Conservation (phyloP, 805 yeast genomes). For the Saturnispora hagleri region DNA sequence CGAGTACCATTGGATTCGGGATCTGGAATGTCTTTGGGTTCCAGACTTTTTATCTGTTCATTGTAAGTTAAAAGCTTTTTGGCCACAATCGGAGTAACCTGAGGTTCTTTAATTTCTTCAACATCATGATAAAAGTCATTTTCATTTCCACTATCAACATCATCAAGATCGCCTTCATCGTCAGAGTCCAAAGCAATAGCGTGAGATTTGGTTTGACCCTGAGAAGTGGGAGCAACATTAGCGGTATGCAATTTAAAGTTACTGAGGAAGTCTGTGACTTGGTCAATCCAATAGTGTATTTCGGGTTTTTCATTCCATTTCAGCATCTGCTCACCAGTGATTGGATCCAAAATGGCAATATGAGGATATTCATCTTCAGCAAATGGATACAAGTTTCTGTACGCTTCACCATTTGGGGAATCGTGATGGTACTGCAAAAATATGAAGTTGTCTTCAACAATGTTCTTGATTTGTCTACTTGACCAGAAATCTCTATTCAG, state of each 20-base stretch:
- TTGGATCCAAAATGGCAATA: conserved; percentile 85
- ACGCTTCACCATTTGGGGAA: conserved; percentile 64
- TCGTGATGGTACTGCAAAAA: conserved; percentile 81
- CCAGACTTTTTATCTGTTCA: conserved; percentile 13
- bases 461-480: conserved; percentile 48
- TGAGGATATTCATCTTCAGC: conserved; percentile 64
- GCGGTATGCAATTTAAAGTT: conserved; percentile 63
- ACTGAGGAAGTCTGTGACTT: conserved; percentile 59
- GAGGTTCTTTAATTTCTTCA: conserved; percentile 12
- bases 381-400: conserved; percentile 64
- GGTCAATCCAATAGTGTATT: conserved; percentile 50
- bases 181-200: conserved; percentile 32
- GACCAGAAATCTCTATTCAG: conserved; percentile 94
- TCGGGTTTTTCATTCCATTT: conserved; percentile 69
- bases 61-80: conserved; percentile 13
- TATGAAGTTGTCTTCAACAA: conserved; percentile 59
- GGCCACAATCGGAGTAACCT: background rate
- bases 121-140: conserved; percentile 17
- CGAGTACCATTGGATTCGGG: conserved; percentile 55
- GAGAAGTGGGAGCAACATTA: conserved; percentile 44
- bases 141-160: conserved; percentile 20
- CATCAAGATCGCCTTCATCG: conserved; percentile 20
- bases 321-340: conserved; percentile 84
- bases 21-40: conserved; percentile 42
- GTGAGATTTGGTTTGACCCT: conserved; percentile 3